Conservation (phyloP, 257 asterid genomes). For the Lantana camara region DNA sequence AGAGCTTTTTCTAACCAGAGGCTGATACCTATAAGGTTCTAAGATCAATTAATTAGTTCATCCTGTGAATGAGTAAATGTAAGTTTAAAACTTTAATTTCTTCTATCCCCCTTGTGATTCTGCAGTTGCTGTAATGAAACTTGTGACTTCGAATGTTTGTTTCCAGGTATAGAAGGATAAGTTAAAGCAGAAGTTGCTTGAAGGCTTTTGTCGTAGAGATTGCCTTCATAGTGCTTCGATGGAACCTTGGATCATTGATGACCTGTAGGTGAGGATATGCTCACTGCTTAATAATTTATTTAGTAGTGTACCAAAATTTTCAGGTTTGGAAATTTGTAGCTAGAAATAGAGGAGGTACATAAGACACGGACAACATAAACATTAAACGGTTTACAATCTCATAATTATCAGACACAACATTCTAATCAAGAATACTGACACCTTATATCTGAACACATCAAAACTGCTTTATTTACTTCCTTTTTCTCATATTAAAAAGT, state of each 20-base stretch:
- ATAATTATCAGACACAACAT: too few relatives aligned
- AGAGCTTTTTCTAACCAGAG: not conserved
- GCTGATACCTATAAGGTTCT: not conserved
- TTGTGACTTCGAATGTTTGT: conserved; percentile 3
- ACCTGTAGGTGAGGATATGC: conserved; percentile 25
- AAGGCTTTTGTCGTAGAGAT: conserved; percentile 20
- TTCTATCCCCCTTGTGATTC: not conserved
- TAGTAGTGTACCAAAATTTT: too few relatives aligned
- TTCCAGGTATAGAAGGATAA: conserved; percentile 21
- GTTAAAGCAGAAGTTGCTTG: conserved; percentile 18
- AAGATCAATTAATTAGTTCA: not conserved
- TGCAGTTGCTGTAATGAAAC: not conserved
- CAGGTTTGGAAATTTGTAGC: too few relatives aligned
- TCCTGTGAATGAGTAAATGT: conserved; percentile 7
- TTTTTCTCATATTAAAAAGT: too few relatives aligned
- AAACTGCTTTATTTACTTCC: too few relatives aligned
- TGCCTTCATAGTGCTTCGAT: too few relatives aligned
- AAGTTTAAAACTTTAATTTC: not conserved
- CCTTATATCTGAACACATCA: too few relatives aligned
- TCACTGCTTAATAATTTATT: not conserved
- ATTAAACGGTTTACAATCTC: too few relatives aligned
- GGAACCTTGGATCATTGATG: conserved; percentile 12
- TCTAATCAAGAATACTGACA: too few relatives aligned
- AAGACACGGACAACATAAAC: too few relatives aligned
- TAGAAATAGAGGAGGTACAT: too few relatives aligned